Conservation (phyloP, 352 stramenopile genomes). For the Phytophthora tentaculata region DNA sequence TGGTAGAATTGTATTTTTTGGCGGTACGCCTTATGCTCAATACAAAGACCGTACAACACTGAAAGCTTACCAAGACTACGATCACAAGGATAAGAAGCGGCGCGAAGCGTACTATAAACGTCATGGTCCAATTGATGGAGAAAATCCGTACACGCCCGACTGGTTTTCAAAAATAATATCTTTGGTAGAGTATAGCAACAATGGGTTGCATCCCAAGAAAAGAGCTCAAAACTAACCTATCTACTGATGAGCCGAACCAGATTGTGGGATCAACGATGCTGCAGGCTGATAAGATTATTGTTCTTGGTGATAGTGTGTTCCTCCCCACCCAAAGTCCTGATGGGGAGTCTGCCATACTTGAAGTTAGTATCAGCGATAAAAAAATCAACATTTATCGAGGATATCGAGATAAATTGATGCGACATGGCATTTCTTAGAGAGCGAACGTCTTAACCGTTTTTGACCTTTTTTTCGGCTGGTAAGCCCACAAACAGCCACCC, state of each 20-base stretch:
- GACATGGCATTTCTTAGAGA: conserved; percentile 16
- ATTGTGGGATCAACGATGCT: too few species aligned
- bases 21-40: background rate
- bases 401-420: conserved; percentile 4
- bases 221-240: too few species aligned
- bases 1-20: conserved; percentile 8
- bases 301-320: too few species aligned
- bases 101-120: too few species aligned
- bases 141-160: conserved; percentile 5
- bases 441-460: conserved; percentile 21
- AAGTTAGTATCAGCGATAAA: conserved; percentile 5
- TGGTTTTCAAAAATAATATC: conserved; percentile 5
- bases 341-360: too few species aligned
- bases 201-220: too few species aligned
- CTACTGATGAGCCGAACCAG: too few species aligned
- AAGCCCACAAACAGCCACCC: conserved; percentile 18
- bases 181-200: conserved; percentile 10
- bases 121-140: conserved; percentile 4
- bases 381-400: conserved; percentile 17
- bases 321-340: too few species aligned
- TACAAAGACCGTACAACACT: background rate
- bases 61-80: conserved; percentile 3
- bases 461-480: conserved; percentile 19
- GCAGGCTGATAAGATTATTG: too few species aligned
- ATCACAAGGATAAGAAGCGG: background rate